These are phyloP conservation scores for Hordeum marinum DNA, from an alignment of 176 grass and related monocot genomes.

Conservation along the genomic window DNA sequence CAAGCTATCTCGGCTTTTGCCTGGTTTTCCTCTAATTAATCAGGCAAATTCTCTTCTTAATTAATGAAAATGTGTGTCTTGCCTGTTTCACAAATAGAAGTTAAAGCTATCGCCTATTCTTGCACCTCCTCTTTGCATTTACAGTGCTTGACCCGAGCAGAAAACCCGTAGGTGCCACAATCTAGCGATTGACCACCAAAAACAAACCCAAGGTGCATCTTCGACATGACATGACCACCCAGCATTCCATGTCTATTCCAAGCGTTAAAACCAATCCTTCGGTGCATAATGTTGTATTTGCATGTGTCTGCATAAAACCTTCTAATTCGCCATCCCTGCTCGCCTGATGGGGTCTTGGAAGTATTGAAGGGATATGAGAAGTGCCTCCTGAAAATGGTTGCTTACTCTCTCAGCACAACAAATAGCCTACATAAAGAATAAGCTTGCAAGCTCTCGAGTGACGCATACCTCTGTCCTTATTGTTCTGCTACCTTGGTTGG, in stretches of 20 bases:
- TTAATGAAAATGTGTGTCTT: neutral
- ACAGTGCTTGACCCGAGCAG: neutral
- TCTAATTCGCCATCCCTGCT: conserved; percentile 30
- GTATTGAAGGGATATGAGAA: conserved; percentile 87
- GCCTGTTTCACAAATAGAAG: neutral
- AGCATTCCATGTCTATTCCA: neutral
- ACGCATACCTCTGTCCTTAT: conserved; percentile 94
- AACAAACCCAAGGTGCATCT: neutral
- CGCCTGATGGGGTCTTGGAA: conserved; percentile 74
- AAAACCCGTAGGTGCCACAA: neutral
- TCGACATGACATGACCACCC: neutral
- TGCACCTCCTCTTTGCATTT: neutral
- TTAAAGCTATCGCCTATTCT: neutral
- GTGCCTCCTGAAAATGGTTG: conserved; percentile 60
- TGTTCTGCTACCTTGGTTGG: conserved; percentile 95
- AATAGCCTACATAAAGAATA: conserved; percentile 4
- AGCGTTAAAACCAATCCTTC: neutral
- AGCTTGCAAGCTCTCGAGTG: neutral
- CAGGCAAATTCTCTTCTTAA: neutral
- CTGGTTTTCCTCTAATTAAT: neutral
- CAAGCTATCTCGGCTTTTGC: neutral
- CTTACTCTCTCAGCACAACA: conserved; percentile 18
- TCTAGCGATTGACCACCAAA: neutral
- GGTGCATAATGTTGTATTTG: neutral
- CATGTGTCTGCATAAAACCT: neutral